phyloP scores from a whole-genome alignment of 225 moss, liverwort and hornwort genomes.

The Rhytidiadelphus loreus region DNA sequence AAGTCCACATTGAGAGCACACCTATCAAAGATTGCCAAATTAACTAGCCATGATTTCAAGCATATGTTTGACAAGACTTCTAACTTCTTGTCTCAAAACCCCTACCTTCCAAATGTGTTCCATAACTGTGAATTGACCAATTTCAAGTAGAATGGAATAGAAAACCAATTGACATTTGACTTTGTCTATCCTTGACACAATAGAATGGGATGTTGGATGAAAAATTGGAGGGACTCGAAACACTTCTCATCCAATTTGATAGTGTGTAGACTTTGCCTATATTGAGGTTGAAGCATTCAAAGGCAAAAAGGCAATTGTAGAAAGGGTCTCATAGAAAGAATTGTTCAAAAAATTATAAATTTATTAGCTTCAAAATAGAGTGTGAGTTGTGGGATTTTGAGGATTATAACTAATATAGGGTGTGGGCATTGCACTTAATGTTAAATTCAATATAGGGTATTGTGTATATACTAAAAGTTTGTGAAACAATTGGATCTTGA shows the following conservation, averaged over 20 bases:
- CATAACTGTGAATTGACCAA: background rate
- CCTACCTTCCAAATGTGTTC: background rate
- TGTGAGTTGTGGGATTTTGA: background rate
- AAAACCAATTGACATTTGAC: background rate
- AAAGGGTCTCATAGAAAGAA: background rate
- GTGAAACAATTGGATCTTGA: rapidly evolving
- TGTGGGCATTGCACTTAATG: background rate
- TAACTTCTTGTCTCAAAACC: background rate
- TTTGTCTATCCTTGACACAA: background rate
- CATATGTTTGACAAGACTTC: background rate
- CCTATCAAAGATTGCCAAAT: rapidly evolving
- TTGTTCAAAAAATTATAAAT: background rate
- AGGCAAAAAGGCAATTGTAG: background rate
- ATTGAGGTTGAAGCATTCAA: background rate
- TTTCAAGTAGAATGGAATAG: background rate
- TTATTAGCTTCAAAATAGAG: background rate
- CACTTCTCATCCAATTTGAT: background rate
- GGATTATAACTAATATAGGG: background rate
- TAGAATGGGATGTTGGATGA: too few relatives aligned
- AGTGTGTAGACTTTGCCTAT: background rate
- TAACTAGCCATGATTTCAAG: background rate
- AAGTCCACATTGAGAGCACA: rapidly evolving
- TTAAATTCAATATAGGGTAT: background rate
- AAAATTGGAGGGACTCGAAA: too few relatives aligned
- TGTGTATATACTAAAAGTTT: background rate